Base-by-base conservation (phyloP, 148 eudicot species). In the Talinum fruticosum region DNA sequence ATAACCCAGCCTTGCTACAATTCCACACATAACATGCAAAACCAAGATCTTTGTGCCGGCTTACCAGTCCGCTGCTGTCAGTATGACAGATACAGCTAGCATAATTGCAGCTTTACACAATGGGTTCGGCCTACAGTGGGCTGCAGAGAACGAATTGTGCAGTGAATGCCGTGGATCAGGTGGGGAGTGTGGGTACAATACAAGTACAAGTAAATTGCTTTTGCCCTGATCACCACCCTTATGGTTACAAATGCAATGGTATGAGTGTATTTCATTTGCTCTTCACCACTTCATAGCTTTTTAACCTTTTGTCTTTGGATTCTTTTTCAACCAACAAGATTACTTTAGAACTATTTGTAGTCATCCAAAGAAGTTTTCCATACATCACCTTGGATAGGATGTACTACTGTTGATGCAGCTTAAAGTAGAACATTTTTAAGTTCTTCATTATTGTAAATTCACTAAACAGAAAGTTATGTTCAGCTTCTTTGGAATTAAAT, bases 131-230 rank as follows among this genome's bases (percentile, higher is more conserved):
- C 73, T 90, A 69, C 5, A 24, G 28, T 85, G 89, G 92, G n/a
- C 26, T 4, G 92, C 92, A 10, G 53, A 79, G 38, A 54, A 86
- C 37, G 38, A 23, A 0, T 4, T 2, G 13, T 92, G 97, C 24
- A 32, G 16, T 14, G 28, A 2, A 2, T 92, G 97, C 33, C 73
- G 49, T 21, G 12, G 3, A 49, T 79, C 86, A 5, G 84, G 87
- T 8, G 93, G 92, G 30, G 51, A 71, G 73, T 92, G 97, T 67
- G 97, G 93, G 51, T 82, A 70, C 32, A n/a, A 84, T 53, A 54
- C 75, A 28, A 68, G 23, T 41, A 8, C 78, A 5, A 26, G 3
- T 1, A 67, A 49, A 12, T 88, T 92, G 97, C 38, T 82, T 83
- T 57, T 85, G 93, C 32, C 1, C 36, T 16, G 79, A 87, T 81